Percentiles rank a stretch among this genome's conserved stretches.
Conservation (phyloP, 192 early-diverging fungal species). For the Glomus cerebriforme region DNA sequence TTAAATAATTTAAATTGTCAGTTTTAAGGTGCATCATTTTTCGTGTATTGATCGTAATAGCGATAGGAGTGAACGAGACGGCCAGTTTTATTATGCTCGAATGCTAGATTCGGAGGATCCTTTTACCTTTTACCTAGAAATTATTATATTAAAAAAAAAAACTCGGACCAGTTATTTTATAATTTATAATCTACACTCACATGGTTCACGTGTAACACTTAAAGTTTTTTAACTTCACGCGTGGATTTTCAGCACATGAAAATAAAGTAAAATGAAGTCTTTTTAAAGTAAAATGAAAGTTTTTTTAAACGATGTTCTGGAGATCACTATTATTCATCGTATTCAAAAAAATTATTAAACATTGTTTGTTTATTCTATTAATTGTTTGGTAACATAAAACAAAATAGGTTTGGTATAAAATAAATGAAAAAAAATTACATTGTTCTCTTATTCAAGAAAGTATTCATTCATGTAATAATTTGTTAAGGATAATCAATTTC, state of each 20-base stretch:
- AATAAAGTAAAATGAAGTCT: background rate
- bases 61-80: too few relatives aligned
- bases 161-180: too few relatives aligned
- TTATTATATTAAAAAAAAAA: too few relatives aligned
- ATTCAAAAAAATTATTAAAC: background rate
- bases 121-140: too few relatives aligned
- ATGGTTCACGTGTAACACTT: background rate
- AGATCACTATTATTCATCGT: background rate
- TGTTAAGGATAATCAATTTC: background rate
- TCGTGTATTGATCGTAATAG: too few relatives aligned
- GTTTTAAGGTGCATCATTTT: too few relatives aligned
- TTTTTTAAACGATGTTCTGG: background rate
- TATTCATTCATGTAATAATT: background rate
- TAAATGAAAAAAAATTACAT: background rate
- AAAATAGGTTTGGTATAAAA: background rate
- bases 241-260: background rate
- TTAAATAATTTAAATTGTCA: too few relatives aligned
- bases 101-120: too few relatives aligned
- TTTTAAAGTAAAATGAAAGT: background rate
- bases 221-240: background rate
- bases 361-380: background rate
- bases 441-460: background rate
- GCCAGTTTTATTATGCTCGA: too few relatives aligned
- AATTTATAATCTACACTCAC: background rate
- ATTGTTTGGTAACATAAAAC: background rate